These are phyloP conservation scores for Aureobasidium sp. DNA, from an alignment of 2,329 filamentous ascomycete species.

Conservation along the genomic window DNA sequence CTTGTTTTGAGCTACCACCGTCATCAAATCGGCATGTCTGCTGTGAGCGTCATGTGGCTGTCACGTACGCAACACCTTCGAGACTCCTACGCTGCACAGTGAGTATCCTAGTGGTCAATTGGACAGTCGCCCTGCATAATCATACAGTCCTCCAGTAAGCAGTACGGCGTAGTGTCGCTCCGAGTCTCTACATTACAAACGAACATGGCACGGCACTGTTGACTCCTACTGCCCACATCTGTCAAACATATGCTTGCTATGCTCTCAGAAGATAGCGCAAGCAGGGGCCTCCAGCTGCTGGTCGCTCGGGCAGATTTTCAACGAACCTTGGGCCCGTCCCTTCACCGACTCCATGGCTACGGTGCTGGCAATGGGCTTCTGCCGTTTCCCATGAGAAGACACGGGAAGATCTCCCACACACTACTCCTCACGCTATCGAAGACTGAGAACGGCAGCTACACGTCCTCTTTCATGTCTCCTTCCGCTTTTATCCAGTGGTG, in stretches of 20 bases:
- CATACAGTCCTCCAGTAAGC: not conserved
- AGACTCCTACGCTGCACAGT: not conserved
- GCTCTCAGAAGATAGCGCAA: not conserved
- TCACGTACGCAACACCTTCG: not conserved
- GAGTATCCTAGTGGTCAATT: not conserved
- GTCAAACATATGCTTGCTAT: not conserved
- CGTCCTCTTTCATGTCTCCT: not conserved
- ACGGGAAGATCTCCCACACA: not conserved
- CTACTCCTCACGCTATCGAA: not conserved
- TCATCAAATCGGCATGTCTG: not conserved
- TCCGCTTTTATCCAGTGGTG: not conserved
- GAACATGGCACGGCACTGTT: not conserved
- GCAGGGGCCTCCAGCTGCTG: conserved; percentile 1
- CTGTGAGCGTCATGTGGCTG: conserved; percentile 11
- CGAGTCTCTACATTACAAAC: not conserved
- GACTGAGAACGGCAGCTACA: not conserved
- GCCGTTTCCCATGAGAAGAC: not conserved
- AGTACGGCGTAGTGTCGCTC: not conserved
- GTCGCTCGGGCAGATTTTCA: conserved; percentile 1
- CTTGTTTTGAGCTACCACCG: not conserved
- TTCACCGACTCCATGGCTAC: conserved; percentile 9
- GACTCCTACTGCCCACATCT: not conserved
- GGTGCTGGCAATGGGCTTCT: not conserved
- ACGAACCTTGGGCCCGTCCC: not conserved
- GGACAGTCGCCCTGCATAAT: not conserved